These are phyloP conservation scores for Papiliotrema fonsecae DNA, from an alignment of 1,284 basidiomycete species.

Conservation along the genomic window DNA sequence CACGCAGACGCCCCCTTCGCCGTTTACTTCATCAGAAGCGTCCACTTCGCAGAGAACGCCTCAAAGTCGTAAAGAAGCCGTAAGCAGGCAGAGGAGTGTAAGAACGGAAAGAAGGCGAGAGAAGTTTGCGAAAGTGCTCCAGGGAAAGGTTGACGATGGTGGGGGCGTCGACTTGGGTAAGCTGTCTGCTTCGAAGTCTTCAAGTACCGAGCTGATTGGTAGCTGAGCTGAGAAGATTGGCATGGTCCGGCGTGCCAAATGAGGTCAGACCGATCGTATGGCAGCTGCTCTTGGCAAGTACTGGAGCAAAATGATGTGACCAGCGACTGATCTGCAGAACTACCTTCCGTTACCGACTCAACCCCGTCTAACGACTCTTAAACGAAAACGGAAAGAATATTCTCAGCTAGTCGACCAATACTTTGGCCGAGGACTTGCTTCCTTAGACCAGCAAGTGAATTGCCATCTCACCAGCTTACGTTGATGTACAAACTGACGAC, in stretches of 20 bases:
- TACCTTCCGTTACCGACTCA: constrained; percentile 83
- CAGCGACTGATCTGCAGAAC: constrained; percentile 55
- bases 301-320: neutral
- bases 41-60: constrained; percentile 8
- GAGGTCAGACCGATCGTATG: constrained; percentile 88
- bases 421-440: constrained; percentile 77
- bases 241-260: constrained; percentile 91
- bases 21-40: constrained; percentile 17
- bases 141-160: constrained; percentile 25
- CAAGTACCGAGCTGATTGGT: constrained; percentile 5
- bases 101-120: constrained; percentile 44
- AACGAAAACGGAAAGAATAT: constrained; percentile 89
- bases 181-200: constrained; percentile 2
- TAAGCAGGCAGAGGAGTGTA: constrained; percentile 63
- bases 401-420: constrained; percentile 80
- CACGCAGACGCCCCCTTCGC: constrained; percentile 25
- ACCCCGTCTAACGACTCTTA: constrained; percentile 69
- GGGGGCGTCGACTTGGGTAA: constrained; percentile 27
- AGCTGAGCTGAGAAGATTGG: constrained; percentile 79
- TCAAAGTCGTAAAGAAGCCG: constrained; percentile 20
- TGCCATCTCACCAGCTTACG: neutral
- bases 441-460: constrained; percentile 67
- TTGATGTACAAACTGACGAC: constrained; percentile 1
- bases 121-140: constrained; percentile 40
- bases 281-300: constrained; percentile 83